A percentile compares a stretch with the other conserved stretches of the same genome.
These are phyloP conservation scores for Cercophora samala DNA, from an alignment of 495 filamentous ascomycete genomes.

Conservation along the genomic window DNA sequence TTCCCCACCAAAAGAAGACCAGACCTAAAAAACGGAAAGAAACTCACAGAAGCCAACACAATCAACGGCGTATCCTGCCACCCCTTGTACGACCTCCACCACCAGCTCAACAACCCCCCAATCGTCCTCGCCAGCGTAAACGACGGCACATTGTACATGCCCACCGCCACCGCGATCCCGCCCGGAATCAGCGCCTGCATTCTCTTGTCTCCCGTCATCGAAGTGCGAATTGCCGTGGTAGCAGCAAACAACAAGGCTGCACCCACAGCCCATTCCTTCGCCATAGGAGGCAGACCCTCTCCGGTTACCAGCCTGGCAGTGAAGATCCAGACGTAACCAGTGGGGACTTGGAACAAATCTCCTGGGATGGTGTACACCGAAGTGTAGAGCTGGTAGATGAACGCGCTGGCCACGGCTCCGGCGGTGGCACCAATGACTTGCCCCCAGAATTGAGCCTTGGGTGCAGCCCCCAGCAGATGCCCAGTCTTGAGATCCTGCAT, in stretches of 20 bases:
- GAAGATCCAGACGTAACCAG: constrained; percentile 94
- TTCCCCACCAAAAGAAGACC: not conserved
- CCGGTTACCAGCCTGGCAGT: constrained; percentile 93
- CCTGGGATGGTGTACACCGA: constrained; percentile 85
- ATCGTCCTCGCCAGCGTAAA: constrained; percentile 89
- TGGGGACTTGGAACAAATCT: constrained; percentile 87
- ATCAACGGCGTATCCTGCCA: constrained; percentile 58
- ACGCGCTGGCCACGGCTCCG: constrained; percentile 83
- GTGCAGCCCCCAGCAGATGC: constrained; percentile 84
- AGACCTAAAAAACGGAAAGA: not conserved
- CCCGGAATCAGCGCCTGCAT: constrained; percentile 71
- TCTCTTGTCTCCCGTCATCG: constrained; percentile 30
- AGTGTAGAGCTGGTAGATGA: constrained; percentile 89
- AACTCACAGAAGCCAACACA: constrained; percentile 53
- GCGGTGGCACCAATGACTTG: constrained; percentile 87
- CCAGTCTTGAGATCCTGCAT: constrained; percentile 99
- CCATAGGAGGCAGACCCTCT: constrained; percentile 79
- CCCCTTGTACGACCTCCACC: constrained; percentile 57
- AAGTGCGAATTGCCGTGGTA: constrained; percentile 65
- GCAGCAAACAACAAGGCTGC: constrained; percentile 66
- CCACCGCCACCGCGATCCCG: constrained; percentile 93
- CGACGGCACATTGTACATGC: constrained; percentile 96
- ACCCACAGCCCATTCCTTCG: constrained; percentile 68
- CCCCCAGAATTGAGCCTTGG: constrained; percentile 93
- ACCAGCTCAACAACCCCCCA: constrained; percentile 82